Base-by-base conservation (phyloP, 2,329 filamentous ascomycete species). In the Westerdykella ornata region DNA sequence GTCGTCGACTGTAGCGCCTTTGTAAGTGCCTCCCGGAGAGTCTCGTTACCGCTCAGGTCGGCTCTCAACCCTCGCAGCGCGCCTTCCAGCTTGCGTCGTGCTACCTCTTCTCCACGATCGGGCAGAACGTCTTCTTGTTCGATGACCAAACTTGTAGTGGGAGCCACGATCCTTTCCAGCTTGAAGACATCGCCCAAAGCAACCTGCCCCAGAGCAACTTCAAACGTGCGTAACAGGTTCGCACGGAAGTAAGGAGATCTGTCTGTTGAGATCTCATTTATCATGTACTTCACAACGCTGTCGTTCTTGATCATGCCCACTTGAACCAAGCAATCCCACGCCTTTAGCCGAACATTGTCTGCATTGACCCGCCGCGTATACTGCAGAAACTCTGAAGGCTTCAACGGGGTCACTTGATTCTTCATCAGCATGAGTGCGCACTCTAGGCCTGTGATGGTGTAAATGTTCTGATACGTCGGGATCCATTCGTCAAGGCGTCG, bases 401-500 rank as follows among this genome's bases (percentile, higher is more conserved):
- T 75, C 41, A 73, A 61, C 8, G 74, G 71, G 33, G 75, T 68
- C 28, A 78, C 68, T 9, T 72, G 72, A 5, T 72, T 73, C 46
- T 73, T 68, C 48, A 75, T 74, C 14, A 82, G 65, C 48, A 71
- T 71, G 46, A 72, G 67, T 45, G 78, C 71, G 59, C 78, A 81
- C n/a, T 76, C 69, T 14, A 83, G 66, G 15, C 78, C 78, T 11
- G 79, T 78, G 11, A 71, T 71, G 1, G 80, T 77, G 57, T 81
- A 80, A 17, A 81, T 64, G 49, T 83, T 83, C 41, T 81, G 78
- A 54, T 75, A 81, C 0, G 80, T 82, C 30, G 77, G 74, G 2
- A 79, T 78, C 78, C 78, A 83, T 58, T 83, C 80, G 50, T 83
- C 80, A 57, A 82, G 76, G 28, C 80, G 71, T 41, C 79, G 70